These are phyloP conservation scores for Stylosanthes scabra DNA, from an alignment of 331 rosid genomes.

Conservation along the genomic window DNA sequence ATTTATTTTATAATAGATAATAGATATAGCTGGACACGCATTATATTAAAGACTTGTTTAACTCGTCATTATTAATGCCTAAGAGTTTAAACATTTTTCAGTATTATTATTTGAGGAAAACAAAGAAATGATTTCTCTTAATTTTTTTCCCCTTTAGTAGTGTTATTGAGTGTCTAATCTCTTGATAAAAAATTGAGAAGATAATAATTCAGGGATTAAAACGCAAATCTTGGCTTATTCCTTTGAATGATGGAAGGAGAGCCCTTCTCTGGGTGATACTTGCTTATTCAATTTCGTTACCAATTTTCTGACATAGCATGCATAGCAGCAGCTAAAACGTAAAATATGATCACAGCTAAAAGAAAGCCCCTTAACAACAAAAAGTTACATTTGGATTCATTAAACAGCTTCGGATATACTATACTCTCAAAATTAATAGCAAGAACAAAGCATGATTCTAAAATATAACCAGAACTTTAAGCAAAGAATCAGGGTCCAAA, in stretches of 20 bases:
- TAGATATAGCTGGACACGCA: too few relatives aligned
- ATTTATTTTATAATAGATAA: too few relatives aligned
- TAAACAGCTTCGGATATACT: neutral
- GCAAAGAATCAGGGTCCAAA: constrained; percentile 10
- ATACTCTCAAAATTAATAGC: neutral
- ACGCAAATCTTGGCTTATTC: neutral
- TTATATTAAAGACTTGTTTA: too few relatives aligned
- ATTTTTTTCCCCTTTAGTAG: too few relatives aligned
- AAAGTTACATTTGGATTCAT: neutral
- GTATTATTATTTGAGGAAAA: too few relatives aligned
- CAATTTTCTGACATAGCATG: neutral
- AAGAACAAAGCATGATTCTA: neutral
- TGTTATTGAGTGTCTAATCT: too few relatives aligned
- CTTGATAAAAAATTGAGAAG: too few relatives aligned
- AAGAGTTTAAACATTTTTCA: too few relatives aligned
- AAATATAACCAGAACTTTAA: neutral
- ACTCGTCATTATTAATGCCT: too few relatives aligned
- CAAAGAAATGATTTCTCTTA: too few relatives aligned
- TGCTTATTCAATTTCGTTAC: neutral
- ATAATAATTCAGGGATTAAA: neutral
- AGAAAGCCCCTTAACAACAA: neutral
- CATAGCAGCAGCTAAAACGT: neutral
- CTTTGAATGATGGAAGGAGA: neutral
- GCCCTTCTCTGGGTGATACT: neutral
- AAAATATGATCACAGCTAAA: neutral